Base-by-base conservation (phyloP, 495 filamentous ascomycete genomes). In the Daldinia bambusicola region DNA sequence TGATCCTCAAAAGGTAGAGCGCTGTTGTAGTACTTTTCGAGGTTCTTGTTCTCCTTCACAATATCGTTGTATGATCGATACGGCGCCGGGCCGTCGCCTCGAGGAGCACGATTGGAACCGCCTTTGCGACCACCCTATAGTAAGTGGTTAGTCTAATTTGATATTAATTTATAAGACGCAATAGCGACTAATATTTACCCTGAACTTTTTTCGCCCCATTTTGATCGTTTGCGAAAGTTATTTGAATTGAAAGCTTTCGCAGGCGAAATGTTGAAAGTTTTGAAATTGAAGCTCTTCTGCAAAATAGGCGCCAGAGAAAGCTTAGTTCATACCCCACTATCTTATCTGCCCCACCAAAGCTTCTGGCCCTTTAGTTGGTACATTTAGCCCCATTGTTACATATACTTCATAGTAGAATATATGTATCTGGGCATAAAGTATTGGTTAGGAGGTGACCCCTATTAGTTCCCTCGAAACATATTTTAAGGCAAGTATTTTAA, bases 11-110 rank as follows among this genome's bases (percentile, higher is more conserved):
- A 78, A 34, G 94, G 84, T 0, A 90, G 85, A 14, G 92, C 85
- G 60, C 83, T 78, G 78, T 96, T 91, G 83, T 99, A 99, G 82
- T 89, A 98, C 61, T 82, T 81, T 78, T 98, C 90, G 55, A 93
- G 89, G 60, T 88, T 87, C 66, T 89, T 89, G 78, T 98, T 97
- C 67, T 86, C 78, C 78, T 90, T 92, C 43, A 80, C 71, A 20
- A 93, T 82, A 30, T 90, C 89, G 18, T 84, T 77, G 75, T 87
- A 92, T 3, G 76, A 77, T 69, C 78, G 74, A 74, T 83, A 83
- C 13, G 68, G 61, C 57, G 51, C 61, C n/a, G 65, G 56, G n/a
- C 41, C 34, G 14, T 77, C 68, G 31, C 65, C 57, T 36, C 70
- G 75, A 61, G 73, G 70, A 37, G 66, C 67, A 14, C 72, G 75